Evolutionary conservation across 352 stramenopile species (phyloP).

Genomic region (Phytophthora vignae): DNA sequence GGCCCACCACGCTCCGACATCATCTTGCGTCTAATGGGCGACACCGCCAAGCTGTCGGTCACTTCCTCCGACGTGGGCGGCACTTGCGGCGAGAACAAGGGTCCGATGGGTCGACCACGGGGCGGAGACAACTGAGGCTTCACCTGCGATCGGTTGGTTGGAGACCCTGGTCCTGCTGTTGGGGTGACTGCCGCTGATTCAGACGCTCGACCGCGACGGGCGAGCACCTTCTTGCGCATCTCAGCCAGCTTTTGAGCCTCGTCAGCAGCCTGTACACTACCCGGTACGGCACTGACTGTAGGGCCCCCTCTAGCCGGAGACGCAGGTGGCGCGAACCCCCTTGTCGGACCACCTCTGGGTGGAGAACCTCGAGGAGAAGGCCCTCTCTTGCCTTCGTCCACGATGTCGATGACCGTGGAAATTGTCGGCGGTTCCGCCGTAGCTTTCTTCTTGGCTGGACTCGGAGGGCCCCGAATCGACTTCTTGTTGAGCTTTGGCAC

Average conservation of each 20-base stretch:
- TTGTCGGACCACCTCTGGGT: background rate
- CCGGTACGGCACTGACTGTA: slow-evolving; percentile 1
- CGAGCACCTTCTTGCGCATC: slow-evolving; percentile 59
- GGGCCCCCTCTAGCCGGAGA: background rate
- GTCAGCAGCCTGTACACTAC: slow-evolving; percentile 16
- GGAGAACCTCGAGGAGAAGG: background rate
- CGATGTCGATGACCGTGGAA: slow-evolving; percentile 11
- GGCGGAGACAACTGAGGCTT: slow-evolving; percentile 25
- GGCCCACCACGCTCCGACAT: slow-evolving; percentile 32
- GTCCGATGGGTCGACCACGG: slow-evolving; percentile 4
- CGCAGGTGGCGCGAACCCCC: background rate
- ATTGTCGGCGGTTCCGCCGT: background rate
- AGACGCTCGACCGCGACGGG: slow-evolving; percentile 22
- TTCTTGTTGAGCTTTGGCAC: slow-evolving; percentile 33
- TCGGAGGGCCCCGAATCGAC: slow-evolving; percentile 20
- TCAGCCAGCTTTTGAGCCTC: slow-evolving; percentile 50
- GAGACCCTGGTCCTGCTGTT: background rate
- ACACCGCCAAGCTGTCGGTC: slow-evolving; percentile 31
- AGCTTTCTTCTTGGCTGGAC: slow-evolving; percentile 13
- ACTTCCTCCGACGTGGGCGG: slow-evolving; percentile 2
- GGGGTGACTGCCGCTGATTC: slow-evolving; percentile 7
- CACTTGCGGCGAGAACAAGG: slow-evolving; percentile 11
- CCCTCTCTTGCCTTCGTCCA: background rate
- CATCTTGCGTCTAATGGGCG: slow-evolving; percentile 59
- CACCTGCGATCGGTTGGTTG: slow-evolving; percentile 8